These are phyloP conservation scores for Trichoderma virens DNA, from an alignment of 495 filamentous ascomycete genomes.

Conservation along the genomic window DNA sequence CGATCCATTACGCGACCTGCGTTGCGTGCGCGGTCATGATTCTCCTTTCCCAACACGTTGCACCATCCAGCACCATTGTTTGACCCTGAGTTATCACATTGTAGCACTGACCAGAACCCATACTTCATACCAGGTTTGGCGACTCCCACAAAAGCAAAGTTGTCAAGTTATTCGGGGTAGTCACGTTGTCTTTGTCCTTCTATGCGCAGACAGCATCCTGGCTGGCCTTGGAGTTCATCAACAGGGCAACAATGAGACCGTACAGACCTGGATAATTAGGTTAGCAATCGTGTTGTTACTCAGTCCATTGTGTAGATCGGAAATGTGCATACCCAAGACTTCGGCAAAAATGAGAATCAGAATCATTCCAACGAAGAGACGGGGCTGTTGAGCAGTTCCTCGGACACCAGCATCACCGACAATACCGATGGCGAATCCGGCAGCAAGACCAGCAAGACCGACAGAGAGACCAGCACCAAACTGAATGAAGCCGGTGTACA, in stretches of 20 bases:
- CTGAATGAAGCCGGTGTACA: constrained; percentile 96
- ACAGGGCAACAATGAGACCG: constrained; percentile 93
- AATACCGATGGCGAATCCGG: constrained; percentile 98
- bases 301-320: background rate
- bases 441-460: constrained; percentile 93
- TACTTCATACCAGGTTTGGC: background rate
- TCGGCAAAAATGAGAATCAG: constrained; percentile 99
- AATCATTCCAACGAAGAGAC: constrained; percentile 99
- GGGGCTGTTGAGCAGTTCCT: constrained; percentile 93
- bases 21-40: background rate
- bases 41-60: background rate
- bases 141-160: background rate
- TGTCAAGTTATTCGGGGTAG: background rate
- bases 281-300: background rate
- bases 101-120: background rate
- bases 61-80: background rate
- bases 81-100: background rate
- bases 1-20: background rate
- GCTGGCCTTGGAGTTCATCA: constrained; percentile 88
- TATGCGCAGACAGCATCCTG: constrained; percentile 40
- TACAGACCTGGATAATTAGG: constrained; percentile 67
- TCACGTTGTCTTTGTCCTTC: background rate
- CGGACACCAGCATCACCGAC: constrained; percentile 98
- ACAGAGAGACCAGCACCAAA: constrained; percentile 94
- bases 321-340: constrained; percentile 70